These are phyloP conservation scores for Trichoderma asperelloides DNA, from an alignment of 495 filamentous ascomycete genomes.

Conservation along the genomic window DNA sequence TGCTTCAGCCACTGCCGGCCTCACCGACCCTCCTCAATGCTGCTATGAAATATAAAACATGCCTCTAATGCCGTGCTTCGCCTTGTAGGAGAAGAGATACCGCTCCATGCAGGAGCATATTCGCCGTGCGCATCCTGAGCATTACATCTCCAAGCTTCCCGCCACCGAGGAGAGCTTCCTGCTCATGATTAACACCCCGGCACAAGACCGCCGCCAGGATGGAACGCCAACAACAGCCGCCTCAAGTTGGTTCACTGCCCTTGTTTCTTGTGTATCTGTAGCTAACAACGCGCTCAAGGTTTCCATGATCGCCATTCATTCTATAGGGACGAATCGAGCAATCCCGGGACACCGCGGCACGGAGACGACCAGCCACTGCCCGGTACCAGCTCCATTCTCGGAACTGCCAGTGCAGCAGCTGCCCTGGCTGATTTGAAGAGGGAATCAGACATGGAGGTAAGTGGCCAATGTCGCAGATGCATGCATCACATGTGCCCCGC, in stretches of 20 bases:
- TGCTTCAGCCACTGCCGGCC: neutral
- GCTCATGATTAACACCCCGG: slow-evolving; percentile 86
- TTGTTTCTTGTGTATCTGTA: neutral
- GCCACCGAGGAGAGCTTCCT: slow-evolving; percentile 97
- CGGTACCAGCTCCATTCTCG: slow-evolving; percentile 38
- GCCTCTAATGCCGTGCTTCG: neutral
- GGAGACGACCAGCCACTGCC: slow-evolving; percentile 50
- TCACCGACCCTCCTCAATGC: neutral
- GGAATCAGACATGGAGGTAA: slow-evolving; percentile 82
- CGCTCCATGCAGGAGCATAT: slow-evolving; percentile 99
- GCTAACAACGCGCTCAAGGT: slow-evolving; percentile 10
- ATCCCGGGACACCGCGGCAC: slow-evolving; percentile 60
- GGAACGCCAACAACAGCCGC: slow-evolving; percentile 5
- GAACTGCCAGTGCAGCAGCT: slow-evolving; percentile 71
- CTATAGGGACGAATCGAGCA: slow-evolving; percentile 59
- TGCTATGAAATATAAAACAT: neutral
- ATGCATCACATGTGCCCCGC: neutral
- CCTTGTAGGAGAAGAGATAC: slow-evolving; percentile 83
- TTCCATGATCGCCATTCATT: slow-evolving; percentile 36
- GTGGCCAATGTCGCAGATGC: slow-evolving; percentile 18
- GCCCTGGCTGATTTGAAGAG: slow-evolving; percentile 78
- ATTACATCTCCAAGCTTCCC: slow-evolving; percentile 97
- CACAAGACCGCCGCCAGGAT: slow-evolving; percentile 61
- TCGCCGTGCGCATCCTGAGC: slow-evolving; percentile 89
- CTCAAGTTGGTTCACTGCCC: neutral